Evolutionary conservation across 73 alveolate species (phyloP).

Genomic region (Blepharisma stoltei): DNA sequence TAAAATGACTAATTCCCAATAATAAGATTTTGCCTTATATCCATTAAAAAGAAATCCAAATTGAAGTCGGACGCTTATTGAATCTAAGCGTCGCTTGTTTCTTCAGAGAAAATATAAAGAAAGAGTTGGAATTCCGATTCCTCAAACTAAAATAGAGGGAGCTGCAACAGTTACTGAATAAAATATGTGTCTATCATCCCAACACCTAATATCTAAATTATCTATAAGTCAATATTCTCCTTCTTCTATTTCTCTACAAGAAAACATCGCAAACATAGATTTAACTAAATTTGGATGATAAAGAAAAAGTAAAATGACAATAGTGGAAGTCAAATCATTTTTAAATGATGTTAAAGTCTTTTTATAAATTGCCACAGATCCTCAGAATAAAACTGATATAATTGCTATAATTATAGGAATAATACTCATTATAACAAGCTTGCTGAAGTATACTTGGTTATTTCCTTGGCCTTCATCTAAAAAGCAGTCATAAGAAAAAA

Average conservation of each 20-base stretch:
- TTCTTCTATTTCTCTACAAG: slow-evolving; percentile 47
- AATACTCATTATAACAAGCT: slow-evolving; percentile 37
- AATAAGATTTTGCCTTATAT: slow-evolving; percentile 42
- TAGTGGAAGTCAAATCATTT: slow-evolving; percentile 40
- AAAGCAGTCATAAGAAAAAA: slow-evolving; percentile 49
- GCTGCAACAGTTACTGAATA: slow-evolving; percentile 34
- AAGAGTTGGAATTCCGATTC: background rate
- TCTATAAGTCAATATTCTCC: slow-evolving; percentile 36
- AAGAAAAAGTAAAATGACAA: slow-evolving; percentile 47
- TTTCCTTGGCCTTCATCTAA: slow-evolving; percentile 36
- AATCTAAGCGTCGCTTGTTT: background rate
- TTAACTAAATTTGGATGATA: slow-evolving; percentile 52
- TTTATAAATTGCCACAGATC: slow-evolving; percentile 26
- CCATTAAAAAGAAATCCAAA: slow-evolving; percentile 67
- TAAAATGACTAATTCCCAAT: slow-evolving; percentile 63
- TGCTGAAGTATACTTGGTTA: slow-evolving; percentile 32
- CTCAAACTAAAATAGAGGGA: slow-evolving; percentile 49
- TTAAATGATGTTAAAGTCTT: slow-evolving; percentile 35
- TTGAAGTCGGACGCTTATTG: slow-evolving; percentile 34
- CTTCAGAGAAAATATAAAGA: background rate
- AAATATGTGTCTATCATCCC: slow-evolving; percentile 30
- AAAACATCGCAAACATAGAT: slow-evolving; percentile 50
- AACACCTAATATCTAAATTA: slow-evolving; percentile 46
- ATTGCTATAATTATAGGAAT: slow-evolving; percentile 42
- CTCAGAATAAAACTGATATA: slow-evolving; percentile 36